Base-by-base conservation (phyloP, 192 early-diverging fungal species). In the Jimgerdemannia flammicorona region DNA sequence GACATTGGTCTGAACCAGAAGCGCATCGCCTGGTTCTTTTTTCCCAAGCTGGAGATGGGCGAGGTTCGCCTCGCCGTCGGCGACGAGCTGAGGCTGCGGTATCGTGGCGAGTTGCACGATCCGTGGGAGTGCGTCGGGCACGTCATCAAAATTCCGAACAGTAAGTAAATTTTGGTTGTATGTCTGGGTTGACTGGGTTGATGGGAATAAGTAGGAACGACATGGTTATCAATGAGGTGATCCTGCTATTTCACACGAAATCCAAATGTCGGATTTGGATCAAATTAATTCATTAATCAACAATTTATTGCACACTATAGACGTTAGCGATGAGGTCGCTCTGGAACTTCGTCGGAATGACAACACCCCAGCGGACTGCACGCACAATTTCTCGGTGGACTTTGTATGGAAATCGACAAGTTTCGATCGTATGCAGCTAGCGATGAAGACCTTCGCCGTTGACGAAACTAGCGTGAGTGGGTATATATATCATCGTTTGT, bases 321-420 rank as follows among this genome's bases (percentile, higher is more conserved):
- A 90, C 80, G 82, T 93, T 39, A 98, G 91, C 65, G 96, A 99
- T 81, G 98, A 99, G 76, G 95, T 99, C 10, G 94, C 92, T 40
- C 77, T 99, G n/a, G 97, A 99, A 84, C 85, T 99, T 71, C 81
- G 86, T 6, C 78, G 89, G 29, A 77, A 77, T 44, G 86, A 90
- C 43, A 89, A 93, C 40, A 88, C 92, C 7, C 96, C 96, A 4
- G 84, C 90, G 3, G 90, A 93, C 0, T 91, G 91, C 74, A 94
- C 92, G 20, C 93, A 93, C 80, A 95, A 96, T 78, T 98, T 98
- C 77, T 91, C 92, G 10, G 93, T 99, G 18, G 97, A 99, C 73
- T 98, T 98, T 89, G 96, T 99, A 20, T 99, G 97, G 97, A 99
- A 99, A 84, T 93, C 96, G 4, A 96, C 94, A 3, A 94, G 95